Evolutionary conservation across 805 yeast genomes (phyloP), one percentile per base, ranked within the genome.

Genomic region (Wickerhamomyces mucosus): DNA sequence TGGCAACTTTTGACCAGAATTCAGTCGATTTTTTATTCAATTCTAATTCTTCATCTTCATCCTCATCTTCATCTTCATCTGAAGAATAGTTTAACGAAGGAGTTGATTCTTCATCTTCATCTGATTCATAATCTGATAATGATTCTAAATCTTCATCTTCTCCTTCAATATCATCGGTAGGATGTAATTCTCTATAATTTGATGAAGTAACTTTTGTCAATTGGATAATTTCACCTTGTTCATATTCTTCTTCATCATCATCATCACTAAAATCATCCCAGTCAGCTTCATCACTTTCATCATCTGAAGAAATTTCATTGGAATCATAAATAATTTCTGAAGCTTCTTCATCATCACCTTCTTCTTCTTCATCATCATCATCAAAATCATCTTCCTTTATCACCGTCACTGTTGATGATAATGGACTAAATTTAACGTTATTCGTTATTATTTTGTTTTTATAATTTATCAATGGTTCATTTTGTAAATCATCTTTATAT

Each of bases 131-230:
- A 6, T 27, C 33, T 18, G 36, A 43, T 19, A 42, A 14, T 7
- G 39, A 40, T 6, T 44, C 43, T 13, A 41, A 21, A 13, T 48
- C 53, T 7, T 31, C 31, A 18, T 44, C 50, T 4, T 33, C 20
- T 25, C 40, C 13, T 28, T 48, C 53, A 14, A 43, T 47, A 20
- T 43, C 40, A 8, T 48, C 41, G 24, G 50, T 50, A n/a, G n/a
- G n/a, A n/a, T n/a, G n/a, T 36, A 48, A 28, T n/a, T 34, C 25
- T 43, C 48, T 46, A 33, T 41, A 47, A 7, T 23, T 33, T 11
- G 27, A 27, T 5, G 30, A 13, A 4, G 17, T 9, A 4, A 28
- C 27, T 26, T 32, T 23, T 15, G 26, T 29, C 8, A 18, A 25
- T 11, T 33, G 15, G 4, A 15, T 32, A 7, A 33, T 25, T n/a